These are phyloP conservation scores for Penstemon barbatus DNA, from an alignment of 257 asterid species.

Conservation along the genomic window DNA sequence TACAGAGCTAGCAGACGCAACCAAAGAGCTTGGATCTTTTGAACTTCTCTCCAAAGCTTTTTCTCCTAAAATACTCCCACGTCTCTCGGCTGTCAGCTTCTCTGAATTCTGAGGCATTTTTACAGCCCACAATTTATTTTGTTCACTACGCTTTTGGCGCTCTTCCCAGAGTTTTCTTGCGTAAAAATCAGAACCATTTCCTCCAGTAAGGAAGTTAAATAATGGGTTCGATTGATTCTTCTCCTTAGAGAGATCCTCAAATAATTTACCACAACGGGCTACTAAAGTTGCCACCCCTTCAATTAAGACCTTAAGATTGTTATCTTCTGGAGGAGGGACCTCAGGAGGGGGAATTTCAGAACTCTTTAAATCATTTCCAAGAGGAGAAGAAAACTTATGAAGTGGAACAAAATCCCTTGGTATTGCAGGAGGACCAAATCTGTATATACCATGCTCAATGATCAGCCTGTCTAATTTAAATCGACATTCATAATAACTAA, in stretches of 20 bases:
- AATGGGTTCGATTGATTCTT: conserved; percentile 81
- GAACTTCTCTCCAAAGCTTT: conserved; percentile 71
- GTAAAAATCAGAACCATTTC: conserved; percentile 78
- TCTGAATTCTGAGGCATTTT: conserved; percentile 47
- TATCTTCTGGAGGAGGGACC: conserved; percentile 78
- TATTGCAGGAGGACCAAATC: conserved; percentile 81
- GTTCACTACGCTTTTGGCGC: conserved; percentile 65
- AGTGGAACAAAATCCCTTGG: conserved; percentile 76
- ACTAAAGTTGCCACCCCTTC: conserved; percentile 96
- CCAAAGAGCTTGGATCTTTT: conserved; percentile 49
- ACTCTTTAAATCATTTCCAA: conserved; percentile 44
- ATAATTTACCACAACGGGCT: conserved; percentile 88
- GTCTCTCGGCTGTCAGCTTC: conserved; percentile 82
- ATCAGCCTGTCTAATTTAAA: conserved; percentile 6
- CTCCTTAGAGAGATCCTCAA: conserved; percentile 90
- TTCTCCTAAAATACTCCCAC: conserved; percentile 89
- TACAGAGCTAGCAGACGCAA: conserved; percentile 53
- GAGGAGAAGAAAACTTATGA: conserved; percentile 68
- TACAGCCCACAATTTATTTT: conserved; percentile 47
- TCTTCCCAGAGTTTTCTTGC: conserved; percentile 92
- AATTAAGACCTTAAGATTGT: conserved; percentile 72
- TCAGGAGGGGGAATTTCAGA: conserved; percentile 63
- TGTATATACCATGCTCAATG: conserved; percentile 34
- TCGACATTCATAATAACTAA: background rate
- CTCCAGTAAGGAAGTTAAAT: conserved; percentile 78